Evolutionary conservation across 352 stramenopile genomes (phyloP), one percentile per base, ranked within the genome.

Genomic region (Globisporangium paddicum): DNA sequence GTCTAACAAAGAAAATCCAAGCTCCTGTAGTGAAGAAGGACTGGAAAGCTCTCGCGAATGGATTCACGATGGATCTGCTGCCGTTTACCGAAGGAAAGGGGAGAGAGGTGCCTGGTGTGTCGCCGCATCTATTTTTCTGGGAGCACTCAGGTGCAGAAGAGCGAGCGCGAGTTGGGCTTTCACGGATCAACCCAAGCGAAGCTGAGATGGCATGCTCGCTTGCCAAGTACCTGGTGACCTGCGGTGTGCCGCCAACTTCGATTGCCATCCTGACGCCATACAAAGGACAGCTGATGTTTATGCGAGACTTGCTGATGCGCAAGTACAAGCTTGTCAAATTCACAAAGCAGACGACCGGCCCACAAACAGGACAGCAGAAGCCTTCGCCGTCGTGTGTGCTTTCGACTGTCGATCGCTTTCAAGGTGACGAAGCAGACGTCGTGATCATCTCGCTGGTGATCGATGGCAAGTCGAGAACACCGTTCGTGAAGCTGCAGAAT

Each of bases 231-330:
- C 52, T 96, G 14, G 74, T 90, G 4, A 65, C 77, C 18, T 96
- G 87, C 62, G 84, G 86, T 38, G 83, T 96, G 0, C 72, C 73
- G 3, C 61, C 71, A 21, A 70, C 72, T 40, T 93, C 73, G 0
- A 95, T 96, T 41, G 86, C 85, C 5, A 86, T 96, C 34, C 66
- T 96, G n/a, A 96, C 88, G 21, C 88, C 86, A 7, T 96, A 96
- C 70, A 95, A 96, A 55, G 88, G 86, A 0, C 88, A 96, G 56
- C 55, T 96, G 3, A 90, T 95, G 83, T 55, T 90, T 7, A 89
- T 96, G 54, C 68, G 86, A 14, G 87, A 91, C 19, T 69, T 81
- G 21, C 28, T 96, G 2, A 84, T 93, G 69, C 56, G 42, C 30
- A 68, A 35, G 3, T 80, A 79, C 19, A 54, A 63, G 8, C 45